Evolutionary conservation across 1,139 yeast genomes (phyloP).

Genomic region (Taphrina sp.): DNA sequence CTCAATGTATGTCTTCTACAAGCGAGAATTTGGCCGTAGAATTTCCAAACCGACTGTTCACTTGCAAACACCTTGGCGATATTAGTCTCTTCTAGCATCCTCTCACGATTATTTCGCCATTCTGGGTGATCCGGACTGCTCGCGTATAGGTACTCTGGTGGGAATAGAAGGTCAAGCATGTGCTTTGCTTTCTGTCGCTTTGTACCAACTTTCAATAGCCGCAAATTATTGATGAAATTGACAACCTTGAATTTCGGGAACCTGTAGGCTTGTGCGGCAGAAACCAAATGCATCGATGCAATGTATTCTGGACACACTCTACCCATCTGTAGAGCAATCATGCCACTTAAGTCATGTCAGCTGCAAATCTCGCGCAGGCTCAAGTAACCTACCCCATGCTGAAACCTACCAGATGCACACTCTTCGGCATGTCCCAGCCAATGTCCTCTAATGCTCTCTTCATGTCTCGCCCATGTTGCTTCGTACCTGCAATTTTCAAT

Average conservation of each 20-base stretch:
- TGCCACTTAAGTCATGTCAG: constrained; percentile 1
- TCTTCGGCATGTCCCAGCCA: constrained; percentile 18
- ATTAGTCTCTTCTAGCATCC: constrained; percentile 5
- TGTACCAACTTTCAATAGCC: constrained; percentile 11
- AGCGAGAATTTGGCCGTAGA: constrained; percentile 13
- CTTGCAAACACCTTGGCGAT: constrained; percentile 5
- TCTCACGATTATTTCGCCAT: constrained; percentile 9
- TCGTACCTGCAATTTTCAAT: constrained; percentile 18
- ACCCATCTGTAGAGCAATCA: constrained; percentile 31
- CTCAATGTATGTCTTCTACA: constrained; percentile 6
- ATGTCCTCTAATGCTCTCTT: constrained; percentile 12
- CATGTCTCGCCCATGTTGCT: constrained; percentile 29
- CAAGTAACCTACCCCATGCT: constrained; percentile 3
- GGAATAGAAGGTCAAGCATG: constrained; percentile 20
- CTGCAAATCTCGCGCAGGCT: not conserved
- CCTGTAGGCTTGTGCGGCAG: constrained; percentile 14
- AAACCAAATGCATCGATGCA: constrained; percentile 21
- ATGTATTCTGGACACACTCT: constrained; percentile 27
- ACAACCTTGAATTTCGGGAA: constrained; percentile 7
- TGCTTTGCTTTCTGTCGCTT: constrained; percentile 1
- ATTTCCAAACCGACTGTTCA: constrained; percentile 12
- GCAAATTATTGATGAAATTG: constrained; percentile 4
- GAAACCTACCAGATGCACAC: constrained; percentile 21
- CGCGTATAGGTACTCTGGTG: constrained; percentile 16
- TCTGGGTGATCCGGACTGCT: constrained; percentile 3